Conservation (phyloP, 331 rosid species). For the Malus hybrid region DNA sequence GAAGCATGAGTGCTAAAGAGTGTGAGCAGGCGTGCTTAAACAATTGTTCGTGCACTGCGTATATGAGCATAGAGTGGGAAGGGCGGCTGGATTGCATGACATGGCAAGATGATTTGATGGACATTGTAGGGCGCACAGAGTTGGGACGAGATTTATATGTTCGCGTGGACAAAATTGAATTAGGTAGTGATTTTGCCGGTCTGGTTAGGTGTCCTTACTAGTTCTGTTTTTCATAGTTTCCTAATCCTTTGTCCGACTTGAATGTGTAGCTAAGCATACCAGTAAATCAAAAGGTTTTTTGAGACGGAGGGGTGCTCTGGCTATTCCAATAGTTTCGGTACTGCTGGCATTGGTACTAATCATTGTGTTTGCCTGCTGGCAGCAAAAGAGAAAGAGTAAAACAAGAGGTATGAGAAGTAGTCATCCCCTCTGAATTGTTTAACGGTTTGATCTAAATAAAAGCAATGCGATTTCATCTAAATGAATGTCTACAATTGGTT, state of each 20-base stretch:
- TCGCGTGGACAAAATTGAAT: slow-evolving; percentile 35
- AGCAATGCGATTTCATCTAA: background rate
- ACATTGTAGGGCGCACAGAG: background rate
- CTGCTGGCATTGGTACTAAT: slow-evolving; percentile 6
- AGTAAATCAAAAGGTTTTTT: background rate
- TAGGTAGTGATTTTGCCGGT: background rate
- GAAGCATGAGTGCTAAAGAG: background rate
- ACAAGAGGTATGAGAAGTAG: slow-evolving; percentile 11
- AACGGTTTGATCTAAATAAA: background rate
- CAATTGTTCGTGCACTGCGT: slow-evolving; percentile 50
- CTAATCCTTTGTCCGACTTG: background rate
- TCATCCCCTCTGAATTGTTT: no score
- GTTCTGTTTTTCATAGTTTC: background rate
- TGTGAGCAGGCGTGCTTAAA: slow-evolving; percentile 21
- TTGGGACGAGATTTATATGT: slow-evolving; percentile 33
- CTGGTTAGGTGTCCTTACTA: no score
- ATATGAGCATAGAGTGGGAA: slow-evolving; percentile 17
- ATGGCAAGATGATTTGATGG: slow-evolving; percentile 8
- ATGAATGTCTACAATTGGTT: no score
- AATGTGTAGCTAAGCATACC: slow-evolving; percentile 19
- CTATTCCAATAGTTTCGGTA: background rate
- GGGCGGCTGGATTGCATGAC: slow-evolving; percentile 30
- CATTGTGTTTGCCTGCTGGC: background rate
- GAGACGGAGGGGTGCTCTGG: background rate
- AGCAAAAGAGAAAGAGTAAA: background rate